phyloP scores from a whole-genome alignment of 2,329 filamentous ascomycete genomes.

The Talaromyces sp. region DNA sequence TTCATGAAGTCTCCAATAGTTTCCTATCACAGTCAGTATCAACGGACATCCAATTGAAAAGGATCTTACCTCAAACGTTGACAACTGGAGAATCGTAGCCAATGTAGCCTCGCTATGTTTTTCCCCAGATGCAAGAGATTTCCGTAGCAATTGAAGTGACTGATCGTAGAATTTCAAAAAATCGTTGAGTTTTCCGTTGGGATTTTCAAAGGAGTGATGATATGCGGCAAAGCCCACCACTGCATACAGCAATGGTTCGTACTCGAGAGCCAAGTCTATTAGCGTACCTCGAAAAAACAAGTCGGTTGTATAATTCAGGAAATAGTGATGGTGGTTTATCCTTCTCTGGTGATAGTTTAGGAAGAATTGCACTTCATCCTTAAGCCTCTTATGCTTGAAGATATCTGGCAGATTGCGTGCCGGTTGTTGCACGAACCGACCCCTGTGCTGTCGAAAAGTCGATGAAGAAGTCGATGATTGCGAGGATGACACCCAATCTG shows the following conservation, averaged over 20 bases:
- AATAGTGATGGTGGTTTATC: conserved; percentile 77
- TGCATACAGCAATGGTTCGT: conserved; percentile 79
- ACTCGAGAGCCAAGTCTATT: conserved; percentile 65
- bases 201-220: conserved; percentile 67
- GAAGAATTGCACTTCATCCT: conserved; percentile 69
- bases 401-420: conserved; percentile 22
- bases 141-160: conserved; percentile 71
- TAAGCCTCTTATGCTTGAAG: conserved; percentile 28
- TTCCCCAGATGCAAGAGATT: conserved; percentile 64
- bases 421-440: conserved; percentile 11
- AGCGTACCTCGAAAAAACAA: conserved; percentile 70
- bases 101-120: conserved; percentile 69
- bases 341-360: conserved; percentile 72
- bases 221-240: conserved; percentile 86
- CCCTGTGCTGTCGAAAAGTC: conserved; percentile 6
- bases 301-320: conserved; percentile 63
- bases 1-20: conserved; percentile 95
- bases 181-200: conserved; percentile 67
- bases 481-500: conserved; percentile 39
- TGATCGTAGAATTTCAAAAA: conserved; percentile 89
- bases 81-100: conserved; percentile 82
- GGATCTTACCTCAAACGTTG: conserved; percentile 75
- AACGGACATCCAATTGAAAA: conserved; percentile 5
- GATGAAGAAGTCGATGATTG: conserved; percentile 23
- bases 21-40: conserved; percentile 54